These are phyloP conservation scores for Gossypium laxum DNA, from an alignment of 441 rosid genomes.

Conservation along the genomic window DNA sequence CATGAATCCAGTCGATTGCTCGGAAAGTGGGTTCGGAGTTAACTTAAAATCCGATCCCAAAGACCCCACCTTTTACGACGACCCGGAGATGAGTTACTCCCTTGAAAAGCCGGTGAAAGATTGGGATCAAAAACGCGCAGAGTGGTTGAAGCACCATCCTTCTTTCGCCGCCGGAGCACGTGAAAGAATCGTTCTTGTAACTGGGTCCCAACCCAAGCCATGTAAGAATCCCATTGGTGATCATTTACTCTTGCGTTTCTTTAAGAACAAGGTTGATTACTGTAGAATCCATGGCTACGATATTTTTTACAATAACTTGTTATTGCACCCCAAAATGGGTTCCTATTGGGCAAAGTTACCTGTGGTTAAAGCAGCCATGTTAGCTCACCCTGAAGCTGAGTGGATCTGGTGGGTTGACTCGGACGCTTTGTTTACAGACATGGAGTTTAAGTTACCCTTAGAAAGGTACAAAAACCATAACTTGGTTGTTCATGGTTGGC, in stretches of 20 bases:
- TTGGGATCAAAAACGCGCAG: constrained; percentile 70
- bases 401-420: constrained; percentile 99
- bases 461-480: constrained; percentile 51
- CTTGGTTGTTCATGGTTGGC: constrained; percentile 86
- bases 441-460: constrained; percentile 71
- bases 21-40: constrained; percentile 20
- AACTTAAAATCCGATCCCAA: constrained; percentile 42
- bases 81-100: constrained; percentile 47
- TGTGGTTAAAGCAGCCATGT: constrained; percentile 63
- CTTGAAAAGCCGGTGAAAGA: constrained; percentile 43
- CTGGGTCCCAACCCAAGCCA: constrained; percentile 73
- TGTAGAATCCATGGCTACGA: constrained; percentile 67
- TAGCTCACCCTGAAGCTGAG: constrained; percentile 90
- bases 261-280: constrained; percentile 86
- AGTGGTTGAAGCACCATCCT: constrained; percentile 65
- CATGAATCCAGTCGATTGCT: not conserved
- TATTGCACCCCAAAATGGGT: constrained; percentile 62
- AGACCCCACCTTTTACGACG: constrained; percentile 53
- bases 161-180: constrained; percentile 41
- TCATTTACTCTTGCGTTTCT: constrained; percentile 55
- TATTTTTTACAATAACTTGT: constrained; percentile 57
- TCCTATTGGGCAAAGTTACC: constrained; percentile 77
- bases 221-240: constrained; percentile 75
- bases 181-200: constrained; percentile 56
- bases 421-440: constrained; percentile 78